Evolutionary conservation across 2,329 filamentous ascomycete species (phyloP).

Genomic region (Hymenoscyphus fructigenus): DNA sequence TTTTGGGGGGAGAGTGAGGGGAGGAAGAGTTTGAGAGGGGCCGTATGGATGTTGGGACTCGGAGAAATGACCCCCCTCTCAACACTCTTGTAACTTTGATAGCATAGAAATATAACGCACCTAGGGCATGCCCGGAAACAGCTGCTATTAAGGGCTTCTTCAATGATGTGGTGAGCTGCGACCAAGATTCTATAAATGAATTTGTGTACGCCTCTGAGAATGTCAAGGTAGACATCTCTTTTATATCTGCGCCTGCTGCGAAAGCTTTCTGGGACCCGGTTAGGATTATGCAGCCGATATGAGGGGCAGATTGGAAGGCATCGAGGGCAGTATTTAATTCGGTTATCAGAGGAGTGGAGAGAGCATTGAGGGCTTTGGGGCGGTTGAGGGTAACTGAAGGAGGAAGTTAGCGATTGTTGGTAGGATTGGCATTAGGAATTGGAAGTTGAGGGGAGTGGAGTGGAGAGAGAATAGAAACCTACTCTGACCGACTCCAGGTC

Average conservation of each 20-base stretch:
- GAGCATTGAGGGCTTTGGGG: conserved; percentile 91
- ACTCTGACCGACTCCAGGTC: conserved; percentile 90
- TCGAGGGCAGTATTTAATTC: conserved; percentile 82
- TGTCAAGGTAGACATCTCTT: conserved; percentile 93
- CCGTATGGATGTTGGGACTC: too few species aligned
- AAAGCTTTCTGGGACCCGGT: conserved; percentile 90
- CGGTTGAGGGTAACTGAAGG: conserved; percentile 82
- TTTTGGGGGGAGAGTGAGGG: too few species aligned
- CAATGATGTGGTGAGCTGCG: conserved; percentile 74
- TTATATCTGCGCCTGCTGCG: conserved; percentile 95
- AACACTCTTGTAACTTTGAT: too few species aligned
- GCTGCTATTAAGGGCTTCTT: conserved; percentile 95
- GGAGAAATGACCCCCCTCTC: too few species aligned
- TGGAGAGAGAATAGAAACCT: conserved; percentile 35
- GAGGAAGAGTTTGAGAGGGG: too few species aligned
- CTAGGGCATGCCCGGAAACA: conserved; percentile 86
- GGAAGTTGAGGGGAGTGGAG: background rate
- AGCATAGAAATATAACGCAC: too few species aligned
- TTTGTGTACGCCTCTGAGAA: conserved; percentile 84
- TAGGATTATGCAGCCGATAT: conserved; percentile 75
- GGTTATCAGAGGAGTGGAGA: conserved; percentile 84
- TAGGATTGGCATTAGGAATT: conserved; percentile 6
- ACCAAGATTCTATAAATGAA: conserved; percentile 97
- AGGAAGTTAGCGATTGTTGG: background rate
- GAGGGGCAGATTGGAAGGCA: conserved; percentile 66